Base-by-base conservation (phyloP, 2,329 filamentous ascomycete genomes). In the Coniochaeta ligniaria region DNA sequence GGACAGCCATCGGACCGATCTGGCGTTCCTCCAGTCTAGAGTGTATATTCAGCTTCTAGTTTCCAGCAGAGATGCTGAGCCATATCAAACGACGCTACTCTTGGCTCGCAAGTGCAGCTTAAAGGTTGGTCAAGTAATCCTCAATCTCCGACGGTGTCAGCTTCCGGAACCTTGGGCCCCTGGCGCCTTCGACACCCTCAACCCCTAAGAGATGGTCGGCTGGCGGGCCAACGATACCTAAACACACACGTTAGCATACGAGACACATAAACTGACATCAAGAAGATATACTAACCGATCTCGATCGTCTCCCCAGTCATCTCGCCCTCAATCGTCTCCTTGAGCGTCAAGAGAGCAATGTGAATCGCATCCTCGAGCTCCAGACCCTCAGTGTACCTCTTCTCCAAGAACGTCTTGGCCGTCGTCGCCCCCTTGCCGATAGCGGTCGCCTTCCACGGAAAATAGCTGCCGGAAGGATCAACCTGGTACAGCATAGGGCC, bases 271-370 rank as follows among this genome's bases (percentile, higher is more conserved):
- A 43, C 2, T 28, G 6, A 4, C 3, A 50, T 35, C 54, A 5
- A 22, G n/a, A 6, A n/a, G 14, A 36, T 16, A 58, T 14, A 59
- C 87, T 74, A 78, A 92, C 92, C 94, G 75, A 99, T 97, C 79
- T 99, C 95, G 66, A 99, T 96, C 35, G 94, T 97, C 75, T 98
- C 93, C 64, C 94, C 94, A 68, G 94, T 98, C 94, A 98, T 98
- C 80, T 98, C 95, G 61, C 95, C 95, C 80, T 98, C 94, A 72
- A 99, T 99, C 61, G 95, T 97, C 83, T 99, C 95, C 83, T 99
- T 99, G 73, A 99, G 80, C 28, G 95, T 99, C 74, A 99, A 81
- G 60, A 99, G 84, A 63, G 95, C 95, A 80, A 99, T 99, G 77
- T 99, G 95, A 68, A 99, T 95, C 11, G 95, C 95, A 76, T 99